phyloP scores from a whole-genome alignment of 108 stramenopile species.

The Pseudonitzschia delicatissima region DNA sequence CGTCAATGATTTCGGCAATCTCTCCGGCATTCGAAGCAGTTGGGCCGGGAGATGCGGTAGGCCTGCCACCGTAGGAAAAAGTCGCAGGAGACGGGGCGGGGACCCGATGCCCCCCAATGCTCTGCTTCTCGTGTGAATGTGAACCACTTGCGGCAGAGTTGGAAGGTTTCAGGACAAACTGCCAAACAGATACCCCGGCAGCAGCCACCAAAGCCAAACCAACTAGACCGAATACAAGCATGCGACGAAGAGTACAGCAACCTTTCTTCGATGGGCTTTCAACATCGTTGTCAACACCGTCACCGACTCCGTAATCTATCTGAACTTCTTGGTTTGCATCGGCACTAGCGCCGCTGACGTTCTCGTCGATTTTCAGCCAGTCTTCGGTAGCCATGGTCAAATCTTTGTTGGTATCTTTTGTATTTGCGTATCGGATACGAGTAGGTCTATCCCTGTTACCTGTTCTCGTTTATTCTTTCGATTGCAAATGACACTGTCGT shows the following conservation, averaged over 20 bases:
- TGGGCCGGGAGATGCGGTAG: conserved; percentile 16
- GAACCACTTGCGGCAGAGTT: not conserved
- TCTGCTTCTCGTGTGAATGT: not conserved
- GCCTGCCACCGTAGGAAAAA: not conserved
- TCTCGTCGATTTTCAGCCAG: not conserved
- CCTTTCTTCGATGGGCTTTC: not conserved
- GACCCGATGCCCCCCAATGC: not conserved
- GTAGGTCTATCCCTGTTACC: too few relatives aligned
- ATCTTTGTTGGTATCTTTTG: too few relatives aligned
- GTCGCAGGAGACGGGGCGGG: conserved; percentile 13
- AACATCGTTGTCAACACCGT: too few relatives aligned
- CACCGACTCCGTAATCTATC: too few relatives aligned
- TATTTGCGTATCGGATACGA: too few relatives aligned
- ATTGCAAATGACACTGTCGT: too few relatives aligned
- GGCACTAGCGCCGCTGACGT: not conserved
- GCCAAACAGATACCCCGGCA: conserved; percentile 1
- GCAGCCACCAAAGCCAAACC: conserved; percentile 8
- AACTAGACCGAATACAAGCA: not conserved
- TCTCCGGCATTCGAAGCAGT: conserved; percentile 15
- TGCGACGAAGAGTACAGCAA: not conserved
- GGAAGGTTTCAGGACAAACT: not conserved
- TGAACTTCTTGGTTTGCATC: too few relatives aligned
- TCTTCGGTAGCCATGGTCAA: too few relatives aligned
- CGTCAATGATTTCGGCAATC: conserved; percentile 11
- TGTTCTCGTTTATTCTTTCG: too few relatives aligned